Conservation (phyloP, 2,329 filamentous ascomycete genomes). For the Epichloe gansuensis region DNA sequence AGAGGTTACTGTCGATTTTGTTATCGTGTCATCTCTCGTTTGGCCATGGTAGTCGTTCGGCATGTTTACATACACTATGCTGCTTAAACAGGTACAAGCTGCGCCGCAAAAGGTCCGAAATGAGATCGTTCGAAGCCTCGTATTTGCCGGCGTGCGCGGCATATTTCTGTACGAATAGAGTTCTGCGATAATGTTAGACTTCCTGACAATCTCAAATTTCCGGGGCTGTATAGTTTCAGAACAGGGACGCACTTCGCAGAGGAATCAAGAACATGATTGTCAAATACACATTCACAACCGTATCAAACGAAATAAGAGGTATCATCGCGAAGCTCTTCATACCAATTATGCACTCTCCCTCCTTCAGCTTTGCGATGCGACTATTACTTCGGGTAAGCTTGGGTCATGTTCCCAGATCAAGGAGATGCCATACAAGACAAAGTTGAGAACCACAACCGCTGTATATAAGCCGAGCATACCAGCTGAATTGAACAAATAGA, state of each 20-base stretch:
- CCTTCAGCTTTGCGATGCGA: constrained; percentile 42
- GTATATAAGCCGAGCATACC: constrained; percentile 37
- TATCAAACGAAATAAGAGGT: constrained; percentile 47
- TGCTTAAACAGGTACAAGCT: constrained; percentile 42
- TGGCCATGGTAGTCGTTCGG: background rate
- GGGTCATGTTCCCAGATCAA: background rate
- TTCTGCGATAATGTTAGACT: constrained; percentile 19
- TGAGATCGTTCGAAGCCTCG: constrained; percentile 37
- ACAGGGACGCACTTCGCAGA: constrained; percentile 32
- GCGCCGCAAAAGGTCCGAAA: constrained; percentile 47
- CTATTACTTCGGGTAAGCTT: constrained; percentile 17
- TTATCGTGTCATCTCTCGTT: background rate
- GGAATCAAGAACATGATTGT: constrained; percentile 51
- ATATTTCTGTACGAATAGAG: constrained; percentile 41
- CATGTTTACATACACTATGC: constrained; percentile 34
- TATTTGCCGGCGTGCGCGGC: constrained; percentile 25
- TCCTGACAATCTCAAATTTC: background rate
- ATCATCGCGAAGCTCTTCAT: constrained; percentile 46
- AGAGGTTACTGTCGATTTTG: constrained; percentile 35
- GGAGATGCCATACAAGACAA: constrained; percentile 37
- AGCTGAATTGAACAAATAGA: constrained; percentile 49
- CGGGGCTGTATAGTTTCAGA: background rate
- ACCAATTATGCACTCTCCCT: constrained; percentile 47
- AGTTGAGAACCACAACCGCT: constrained; percentile 42
- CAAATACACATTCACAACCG: constrained; percentile 49